Conservation (phyloP, 306 rosid species). For the Malus fusca region DNA sequence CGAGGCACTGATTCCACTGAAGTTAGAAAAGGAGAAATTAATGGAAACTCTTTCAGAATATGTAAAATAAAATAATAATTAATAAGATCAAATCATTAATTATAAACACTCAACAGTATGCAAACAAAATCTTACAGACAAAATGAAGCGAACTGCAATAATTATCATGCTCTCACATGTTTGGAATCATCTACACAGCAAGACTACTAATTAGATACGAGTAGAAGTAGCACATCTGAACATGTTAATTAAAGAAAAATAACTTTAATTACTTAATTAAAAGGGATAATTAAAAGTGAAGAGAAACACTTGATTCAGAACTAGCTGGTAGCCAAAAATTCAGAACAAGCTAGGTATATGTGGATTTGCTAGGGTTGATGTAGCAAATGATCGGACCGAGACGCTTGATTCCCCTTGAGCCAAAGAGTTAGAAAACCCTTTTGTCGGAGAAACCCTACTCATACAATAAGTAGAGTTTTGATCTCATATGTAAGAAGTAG, state of each 20-base stretch:
- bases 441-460: conserved; percentile 21
- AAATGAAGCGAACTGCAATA: background rate
- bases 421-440: conserved; percentile 29
- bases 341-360: background rate
- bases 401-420: conserved; percentile 88
- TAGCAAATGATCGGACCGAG: conserved; percentile 85
- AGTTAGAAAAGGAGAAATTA: background rate
- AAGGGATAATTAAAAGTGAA: background rate
- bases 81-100: background rate
- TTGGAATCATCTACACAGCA: background rate
- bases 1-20: background rate
- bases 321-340: conserved; percentile 10
- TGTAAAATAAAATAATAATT: background rate
- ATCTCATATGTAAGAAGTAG: background rate
- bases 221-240: background rate
- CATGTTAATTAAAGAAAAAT: background rate
- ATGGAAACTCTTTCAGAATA: conserved; percentile 1
- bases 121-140: conserved; percentile 5
- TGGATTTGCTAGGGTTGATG: conserved; percentile 29
- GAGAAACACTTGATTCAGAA: background rate
- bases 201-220: background rate
- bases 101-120: background rate
- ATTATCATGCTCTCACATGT: background rate
- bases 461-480: conserved; percentile 37
- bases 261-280: background rate